Base-by-base conservation (phyloP, 768 basidiomycete genomes). In the Boletus patriciae region DNA sequence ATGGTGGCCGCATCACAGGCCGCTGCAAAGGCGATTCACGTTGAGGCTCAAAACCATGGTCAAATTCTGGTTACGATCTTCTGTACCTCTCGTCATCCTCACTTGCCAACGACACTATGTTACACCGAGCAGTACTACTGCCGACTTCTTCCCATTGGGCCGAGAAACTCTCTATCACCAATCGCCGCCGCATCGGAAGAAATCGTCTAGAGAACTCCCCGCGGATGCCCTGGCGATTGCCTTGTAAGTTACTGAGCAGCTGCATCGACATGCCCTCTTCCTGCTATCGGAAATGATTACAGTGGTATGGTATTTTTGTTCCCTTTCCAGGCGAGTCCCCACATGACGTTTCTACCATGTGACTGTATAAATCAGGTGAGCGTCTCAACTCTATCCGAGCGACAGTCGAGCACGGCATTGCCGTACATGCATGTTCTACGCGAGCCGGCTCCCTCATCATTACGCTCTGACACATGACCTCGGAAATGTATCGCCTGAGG, bases 401-500 rank as follows among this genome's bases (percentile, higher is more conserved):
- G 21, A n/a, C 33, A 19, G 31, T 37, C 60, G 36, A 43, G 47
- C 15, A 46, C 37, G 48, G 19, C 25, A 27, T 11, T 57, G 51
- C 51, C 61, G 50, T 58, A 44, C 21, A 7, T 42, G 13, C 42
- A 7, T 46, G 27, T 18, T 38, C 36, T 61, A 19, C 25, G 33
- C n/a, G 36, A 37, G 16, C 6, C 50, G 9, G 18, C 18, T 18
- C n/a, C 29, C 25, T 25, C n/a, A n/a, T 23, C 31, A 31, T 29
- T 31, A 21, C 43, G n/a, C 37, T 18, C 36, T n/a, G 27, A 42
- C 54, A 55, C 53, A 60, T 52, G 58, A 53, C 44, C 46, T 40
- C 51, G 55, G 58, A 25, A 65, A 59, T 60, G n/a, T 41, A 38
- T 34, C 25, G n/a, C 54, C 41, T 12, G 16, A 23, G 33, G 21